A percentile compares a stretch with the other conserved stretches of the same genome.
These are phyloP conservation scores for Lentinula guzmanii DNA, from an alignment of 768 basidiomycete species.

Conservation along the genomic window DNA sequence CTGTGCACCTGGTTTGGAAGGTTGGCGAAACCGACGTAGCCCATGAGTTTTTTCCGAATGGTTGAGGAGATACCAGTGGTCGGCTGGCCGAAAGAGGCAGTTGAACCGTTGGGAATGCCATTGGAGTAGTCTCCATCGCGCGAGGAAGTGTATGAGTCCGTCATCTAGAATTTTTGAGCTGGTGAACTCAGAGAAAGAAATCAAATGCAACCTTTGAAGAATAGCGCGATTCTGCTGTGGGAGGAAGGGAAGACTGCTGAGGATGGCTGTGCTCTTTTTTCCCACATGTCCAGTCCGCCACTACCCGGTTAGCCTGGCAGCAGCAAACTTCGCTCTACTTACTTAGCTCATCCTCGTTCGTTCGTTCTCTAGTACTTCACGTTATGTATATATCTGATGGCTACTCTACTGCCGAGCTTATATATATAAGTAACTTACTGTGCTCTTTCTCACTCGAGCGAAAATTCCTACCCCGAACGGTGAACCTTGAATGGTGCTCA, in stretches of 20 bases:
- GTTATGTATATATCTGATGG: neutral
- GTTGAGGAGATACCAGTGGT: slow-evolving; percentile 31
- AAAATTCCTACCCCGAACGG: too few relatives aligned
- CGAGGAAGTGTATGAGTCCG: slow-evolving; percentile 69
- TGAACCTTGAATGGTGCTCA: too few relatives aligned
- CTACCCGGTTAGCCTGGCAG: neutral
- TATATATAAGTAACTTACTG: too few relatives aligned
- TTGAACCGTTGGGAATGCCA: slow-evolving; percentile 57
- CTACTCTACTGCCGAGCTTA: too few relatives aligned
- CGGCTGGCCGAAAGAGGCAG: slow-evolving; percentile 44
- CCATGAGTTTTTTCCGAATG: slow-evolving; percentile 89
- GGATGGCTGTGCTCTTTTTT: neutral
- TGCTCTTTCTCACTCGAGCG: too few relatives aligned
- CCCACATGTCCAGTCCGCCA: neutral
- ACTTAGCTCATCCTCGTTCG: too few relatives aligned
- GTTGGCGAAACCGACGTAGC: slow-evolving; percentile 95
- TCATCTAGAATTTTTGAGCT: slow-evolving; percentile 41
- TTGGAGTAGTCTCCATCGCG: slow-evolving; percentile 60
- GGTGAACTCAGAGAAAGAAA: slow-evolving; percentile 21
- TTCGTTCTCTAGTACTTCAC: neutral
- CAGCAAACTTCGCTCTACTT: neutral
- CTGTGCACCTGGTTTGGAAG: slow-evolving; percentile 99
- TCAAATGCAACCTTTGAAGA: slow-evolving; percentile 18
- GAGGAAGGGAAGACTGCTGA: neutral
- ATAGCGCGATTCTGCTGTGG: neutral